Evolutionary conservation across 768 basidiomycete genomes (phyloP).

Genomic region (Serendipita sp.): DNA sequence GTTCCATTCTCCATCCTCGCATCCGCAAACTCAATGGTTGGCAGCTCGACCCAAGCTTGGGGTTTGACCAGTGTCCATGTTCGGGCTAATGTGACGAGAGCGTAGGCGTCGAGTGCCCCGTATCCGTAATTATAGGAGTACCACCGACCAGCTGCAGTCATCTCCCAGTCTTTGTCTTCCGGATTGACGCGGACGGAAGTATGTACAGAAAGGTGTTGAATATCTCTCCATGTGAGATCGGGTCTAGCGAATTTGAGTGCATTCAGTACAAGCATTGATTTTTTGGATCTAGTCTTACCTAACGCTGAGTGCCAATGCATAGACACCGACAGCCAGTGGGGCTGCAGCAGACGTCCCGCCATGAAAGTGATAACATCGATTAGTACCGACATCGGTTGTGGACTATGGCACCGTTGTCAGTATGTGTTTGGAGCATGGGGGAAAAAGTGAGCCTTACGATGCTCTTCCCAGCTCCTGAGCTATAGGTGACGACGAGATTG

Average conservation of each 20-base stretch:
- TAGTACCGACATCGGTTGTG: conserved; percentile 84
- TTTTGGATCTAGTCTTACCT: conserved; percentile 32
- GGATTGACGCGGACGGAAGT: conserved; percentile 28
- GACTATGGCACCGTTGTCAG: conserved; percentile 36
- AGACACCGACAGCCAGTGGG: conserved; percentile 87
- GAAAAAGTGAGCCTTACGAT: conserved; percentile 48
- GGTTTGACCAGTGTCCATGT: conserved; percentile 31
- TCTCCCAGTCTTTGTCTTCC: conserved; percentile 34
- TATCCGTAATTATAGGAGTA: conserved; percentile 39
- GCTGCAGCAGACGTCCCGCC: conserved; percentile 98
- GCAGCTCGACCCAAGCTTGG: conserved; percentile 30
- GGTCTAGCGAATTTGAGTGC: conserved; percentile 19
- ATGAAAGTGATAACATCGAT: conserved; percentile 64
- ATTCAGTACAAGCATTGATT: conserved; percentile 17
- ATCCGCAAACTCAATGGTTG: conserved; percentile 17
- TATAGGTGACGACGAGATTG: conserved; percentile 92
- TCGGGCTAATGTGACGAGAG: conserved; percentile 26
- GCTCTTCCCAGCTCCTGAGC: conserved; percentile 82
- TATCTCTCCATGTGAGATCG: conserved; percentile 34
- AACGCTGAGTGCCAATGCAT: conserved; percentile 76
- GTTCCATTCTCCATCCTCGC: conserved; percentile 11
- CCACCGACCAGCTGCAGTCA: conserved; percentile 25
- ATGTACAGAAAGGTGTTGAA: conserved; percentile 30
- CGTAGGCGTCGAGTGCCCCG: conserved; percentile 30
- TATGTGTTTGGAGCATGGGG: not conserved